A percentile compares a stretch with the other conserved stretches of the same genome.
These are phyloP conservation scores for Trametes maxima DNA, from an alignment of 768 basidiomycete genomes.

Conservation along the genomic window DNA sequence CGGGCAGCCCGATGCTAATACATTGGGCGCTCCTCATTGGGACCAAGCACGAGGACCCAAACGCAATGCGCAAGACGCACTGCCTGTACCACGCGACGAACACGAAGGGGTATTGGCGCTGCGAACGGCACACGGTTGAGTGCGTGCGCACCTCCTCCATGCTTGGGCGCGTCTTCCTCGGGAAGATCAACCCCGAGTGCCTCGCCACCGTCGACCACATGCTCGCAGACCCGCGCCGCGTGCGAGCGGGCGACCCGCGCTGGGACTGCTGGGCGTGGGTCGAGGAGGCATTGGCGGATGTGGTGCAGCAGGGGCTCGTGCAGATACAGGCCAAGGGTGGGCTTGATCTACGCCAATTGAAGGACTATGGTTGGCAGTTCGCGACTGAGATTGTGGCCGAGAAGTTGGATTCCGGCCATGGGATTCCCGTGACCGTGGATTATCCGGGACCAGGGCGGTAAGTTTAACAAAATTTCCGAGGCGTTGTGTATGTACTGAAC, in stretches of 20 bases:
- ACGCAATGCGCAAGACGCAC: conserved; percentile 6
- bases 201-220: not conserved
- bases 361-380: conserved; percentile 8
- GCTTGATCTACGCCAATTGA: conserved; percentile 8
- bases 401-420: conserved; percentile 3
- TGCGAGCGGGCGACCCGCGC: conserved; percentile 1
- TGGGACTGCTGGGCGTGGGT: conserved; percentile 24
- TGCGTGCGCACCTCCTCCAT: conserved; percentile 22
- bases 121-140: conserved; percentile 15
- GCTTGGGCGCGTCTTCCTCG: conserved; percentile 19
- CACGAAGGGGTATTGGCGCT: conserved; percentile 14
- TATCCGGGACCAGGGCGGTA: conserved; percentile 15
- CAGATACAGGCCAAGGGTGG: not conserved
- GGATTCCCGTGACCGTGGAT: conserved; percentile 7
- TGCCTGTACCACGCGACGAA: conserved; percentile 21
- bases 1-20: not conserved
- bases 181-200: conserved; percentile 10
- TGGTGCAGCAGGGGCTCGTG: conserved; percentile 1
- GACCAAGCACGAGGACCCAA: conserved; percentile 15
- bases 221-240: conserved; percentile 3
- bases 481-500: not conserved
- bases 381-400: conserved; percentile 4
- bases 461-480: not conserved
- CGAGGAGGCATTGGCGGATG: conserved; percentile 14
- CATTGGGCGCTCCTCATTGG: conserved; percentile 23